phyloP scores from a whole-genome alignment of 75 land plant genomes.

The Cryptomeria japonica region DNA sequence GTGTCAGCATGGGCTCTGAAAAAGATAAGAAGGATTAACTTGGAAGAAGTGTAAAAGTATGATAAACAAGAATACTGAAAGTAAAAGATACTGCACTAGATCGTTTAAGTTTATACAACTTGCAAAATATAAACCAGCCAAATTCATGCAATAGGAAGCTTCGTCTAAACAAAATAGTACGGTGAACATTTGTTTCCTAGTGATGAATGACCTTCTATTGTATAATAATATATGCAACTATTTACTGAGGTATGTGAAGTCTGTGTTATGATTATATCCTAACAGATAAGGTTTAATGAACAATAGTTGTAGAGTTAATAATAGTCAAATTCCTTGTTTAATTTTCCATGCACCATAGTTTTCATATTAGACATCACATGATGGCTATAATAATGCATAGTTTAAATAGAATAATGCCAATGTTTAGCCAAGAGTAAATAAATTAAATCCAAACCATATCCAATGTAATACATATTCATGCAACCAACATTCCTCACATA shows the following conservation, averaged over 20 bases:
- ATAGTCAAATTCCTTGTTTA: too few species aligned
- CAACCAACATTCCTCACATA: too few species aligned
- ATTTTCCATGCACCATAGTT: too few species aligned
- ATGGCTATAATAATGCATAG: too few species aligned
- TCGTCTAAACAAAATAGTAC: not conserved
- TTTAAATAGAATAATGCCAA: too few species aligned
- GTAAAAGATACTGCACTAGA: not conserved
- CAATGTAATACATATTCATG: too few species aligned
- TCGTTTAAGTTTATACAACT: not conserved
- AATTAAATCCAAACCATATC: too few species aligned
- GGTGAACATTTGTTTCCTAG: not conserved
- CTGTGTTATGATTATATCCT: not conserved
- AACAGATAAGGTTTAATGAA: too few species aligned
- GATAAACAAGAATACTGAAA: not conserved
- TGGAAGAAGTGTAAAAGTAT: not conserved
- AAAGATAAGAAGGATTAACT: not conserved
- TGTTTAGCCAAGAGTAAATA: too few species aligned
- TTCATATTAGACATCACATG: too few species aligned
- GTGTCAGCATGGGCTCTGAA: conserved; percentile 95
- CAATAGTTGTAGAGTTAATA: not conserved
- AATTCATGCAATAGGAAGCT: not conserved
- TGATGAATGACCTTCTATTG: not conserved
- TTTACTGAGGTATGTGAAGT: not conserved
- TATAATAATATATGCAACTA: not conserved
- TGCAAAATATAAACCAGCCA: not conserved